Conservation (phyloP, 2,329 filamentous ascomycete genomes). For the Hypoxylon sp. region DNA sequence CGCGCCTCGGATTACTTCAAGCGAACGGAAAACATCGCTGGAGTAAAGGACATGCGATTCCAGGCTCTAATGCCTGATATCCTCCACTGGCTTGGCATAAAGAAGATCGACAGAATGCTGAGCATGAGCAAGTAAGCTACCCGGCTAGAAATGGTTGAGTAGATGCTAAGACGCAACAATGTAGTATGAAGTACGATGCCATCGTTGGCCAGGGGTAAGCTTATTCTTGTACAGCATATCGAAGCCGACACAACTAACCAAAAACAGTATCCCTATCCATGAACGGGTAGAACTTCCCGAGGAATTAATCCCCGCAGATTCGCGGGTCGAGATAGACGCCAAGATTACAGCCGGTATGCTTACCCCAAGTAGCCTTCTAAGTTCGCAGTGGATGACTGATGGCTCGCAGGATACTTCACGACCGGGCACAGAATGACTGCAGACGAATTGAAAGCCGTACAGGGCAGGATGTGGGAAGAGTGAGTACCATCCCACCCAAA, state of each 20-base stretch:
- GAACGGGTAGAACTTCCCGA: constrained; percentile 94
- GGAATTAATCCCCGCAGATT: constrained; percentile 93
- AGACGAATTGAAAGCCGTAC: constrained; percentile 86
- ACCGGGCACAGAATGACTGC: constrained; percentile 90
- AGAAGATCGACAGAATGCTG: constrained; percentile 98
- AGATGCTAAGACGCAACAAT: constrained; percentile 51
- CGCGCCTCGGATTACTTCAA: constrained; percentile 94
- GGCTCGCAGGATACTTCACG: constrained; percentile 77
- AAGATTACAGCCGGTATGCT: constrained; percentile 92
- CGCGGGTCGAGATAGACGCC: constrained; percentile 97
- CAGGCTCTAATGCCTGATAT: constrained; percentile 99
- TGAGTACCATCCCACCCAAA: constrained; percentile 58
- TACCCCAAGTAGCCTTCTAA: constrained; percentile 22
- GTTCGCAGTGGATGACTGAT: constrained; percentile 48
- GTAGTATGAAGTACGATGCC: constrained; percentile 90
- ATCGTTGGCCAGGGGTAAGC: constrained; percentile 84
- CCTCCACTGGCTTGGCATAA: constrained; percentile 97
- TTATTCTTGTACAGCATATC: constrained; percentile 40
- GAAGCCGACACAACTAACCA: constrained; percentile 45
- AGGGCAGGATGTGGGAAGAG: constrained; percentile 93
- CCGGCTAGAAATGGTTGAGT: constrained; percentile 35
- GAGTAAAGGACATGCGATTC: constrained; percentile 97
- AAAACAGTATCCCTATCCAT: constrained; percentile 81
- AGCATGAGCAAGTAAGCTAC: constrained; percentile 92
- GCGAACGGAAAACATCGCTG: constrained; percentile 97